Evolutionary conservation across 768 basidiomycete species (phyloP).

Genomic region (Phylloporus sp.): DNA sequence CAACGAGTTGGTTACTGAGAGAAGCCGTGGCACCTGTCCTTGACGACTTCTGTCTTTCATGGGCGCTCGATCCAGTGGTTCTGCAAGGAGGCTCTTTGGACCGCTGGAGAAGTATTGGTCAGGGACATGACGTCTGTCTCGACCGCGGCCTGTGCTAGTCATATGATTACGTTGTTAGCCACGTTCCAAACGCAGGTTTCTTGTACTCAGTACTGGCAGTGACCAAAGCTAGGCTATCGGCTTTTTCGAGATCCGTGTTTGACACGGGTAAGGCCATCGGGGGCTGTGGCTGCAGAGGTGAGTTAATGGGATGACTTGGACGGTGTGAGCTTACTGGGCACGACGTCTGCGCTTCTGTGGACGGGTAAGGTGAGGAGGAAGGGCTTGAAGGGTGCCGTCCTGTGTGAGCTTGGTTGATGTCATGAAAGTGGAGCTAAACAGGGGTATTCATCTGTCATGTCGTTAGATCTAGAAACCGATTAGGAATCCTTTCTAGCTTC

Average conservation of each 20-base stretch:
- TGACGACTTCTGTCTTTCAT: slow-evolving; percentile 3
- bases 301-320: too few relatives aligned
- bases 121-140: neutral
- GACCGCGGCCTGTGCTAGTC: neutral
- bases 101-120: neutral
- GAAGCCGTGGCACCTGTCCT: slow-evolving; percentile 1
- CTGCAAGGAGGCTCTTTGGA: neutral
- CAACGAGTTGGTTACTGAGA: slow-evolving; percentile 1
- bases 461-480: too few relatives aligned
- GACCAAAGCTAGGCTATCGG: neutral
- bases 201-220: neutral
- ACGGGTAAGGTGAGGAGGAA: slow-evolving; percentile 14
- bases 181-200: neutral
- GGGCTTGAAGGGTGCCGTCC: slow-evolving; percentile 6
- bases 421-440: neutral
- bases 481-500: too few relatives aligned
- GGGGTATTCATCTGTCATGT: neutral
- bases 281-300: neutral
- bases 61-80: neutral
- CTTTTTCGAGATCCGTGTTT: neutral
- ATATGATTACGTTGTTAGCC: slow-evolving; percentile 2
- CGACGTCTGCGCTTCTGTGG: slow-evolving; percentile 4
- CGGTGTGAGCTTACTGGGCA: neutral
- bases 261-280: slow-evolving; percentile 5
- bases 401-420: neutral